These are phyloP conservation scores for Populus euphratica DNA, from an alignment of 345 rosid genomes.

Conservation along the genomic window DNA sequence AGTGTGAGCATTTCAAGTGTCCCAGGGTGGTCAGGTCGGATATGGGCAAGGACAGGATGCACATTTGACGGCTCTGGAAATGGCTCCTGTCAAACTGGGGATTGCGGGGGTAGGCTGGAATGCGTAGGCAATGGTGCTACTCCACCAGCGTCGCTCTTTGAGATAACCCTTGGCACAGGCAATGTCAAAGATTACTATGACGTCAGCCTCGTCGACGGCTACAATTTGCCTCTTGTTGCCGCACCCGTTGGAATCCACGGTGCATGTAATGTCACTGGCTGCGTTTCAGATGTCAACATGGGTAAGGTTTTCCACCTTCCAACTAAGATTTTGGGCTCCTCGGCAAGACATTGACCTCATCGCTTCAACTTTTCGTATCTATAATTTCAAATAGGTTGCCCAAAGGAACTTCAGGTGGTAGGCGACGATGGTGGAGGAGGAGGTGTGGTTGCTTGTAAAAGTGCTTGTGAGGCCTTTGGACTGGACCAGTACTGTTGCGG, in stretches of 20 bases:
- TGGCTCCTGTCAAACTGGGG: slow-evolving; percentile 73
- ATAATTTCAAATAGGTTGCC: slow-evolving; percentile 47
- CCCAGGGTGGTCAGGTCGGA: slow-evolving; percentile 87
- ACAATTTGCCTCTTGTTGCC: slow-evolving; percentile 75
- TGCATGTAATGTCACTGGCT: slow-evolving; percentile 77
- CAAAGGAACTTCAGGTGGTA: slow-evolving; percentile 86
- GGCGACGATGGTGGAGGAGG: slow-evolving; percentile 37
- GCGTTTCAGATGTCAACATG: slow-evolving; percentile 57
- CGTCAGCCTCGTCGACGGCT: slow-evolving; percentile 82
- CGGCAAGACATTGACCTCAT: background rate
- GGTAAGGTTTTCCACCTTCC: slow-evolving; percentile 31
- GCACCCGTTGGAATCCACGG: slow-evolving; percentile 60
- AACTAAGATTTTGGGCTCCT: background rate
- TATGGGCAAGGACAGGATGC: slow-evolving; percentile 93
- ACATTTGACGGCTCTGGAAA: slow-evolving; percentile 51
- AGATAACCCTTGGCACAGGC: slow-evolving; percentile 63
- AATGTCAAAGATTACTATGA: slow-evolving; percentile 64
- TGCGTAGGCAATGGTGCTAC: slow-evolving; percentile 68
- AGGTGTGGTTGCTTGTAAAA: slow-evolving; percentile 69
- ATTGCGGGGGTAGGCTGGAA: slow-evolving; percentile 75
- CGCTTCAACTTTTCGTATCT: background rate
- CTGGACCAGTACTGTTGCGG: slow-evolving; percentile 87
- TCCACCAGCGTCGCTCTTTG: slow-evolving; percentile 85
- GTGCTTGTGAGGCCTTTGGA: slow-evolving; percentile 86
- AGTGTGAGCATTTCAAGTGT: slow-evolving; percentile 46